Conservation (phyloP, 495 filamentous ascomycete species). For the Lasiosphaeriaceae sp. region DNA sequence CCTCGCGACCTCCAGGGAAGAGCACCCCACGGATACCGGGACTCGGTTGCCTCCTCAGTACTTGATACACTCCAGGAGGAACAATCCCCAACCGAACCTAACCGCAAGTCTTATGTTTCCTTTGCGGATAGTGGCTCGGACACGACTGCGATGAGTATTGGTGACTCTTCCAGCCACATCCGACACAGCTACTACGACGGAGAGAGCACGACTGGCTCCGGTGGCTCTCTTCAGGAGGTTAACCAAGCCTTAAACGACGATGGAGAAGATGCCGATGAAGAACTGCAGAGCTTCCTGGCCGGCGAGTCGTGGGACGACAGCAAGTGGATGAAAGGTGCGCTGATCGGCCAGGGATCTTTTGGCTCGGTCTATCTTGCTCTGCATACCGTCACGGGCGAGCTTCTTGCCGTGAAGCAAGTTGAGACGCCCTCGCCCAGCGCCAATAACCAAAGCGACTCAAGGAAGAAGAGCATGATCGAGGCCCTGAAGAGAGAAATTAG, state of each 20-base stretch:
- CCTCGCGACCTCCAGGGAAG: conserved; percentile 40
- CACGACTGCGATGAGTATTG: conserved; percentile 57
- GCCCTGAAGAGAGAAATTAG: conserved; percentile 95
- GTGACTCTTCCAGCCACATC: conserved; percentile 69
- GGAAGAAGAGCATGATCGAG: conserved; percentile 96
- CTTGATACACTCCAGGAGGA: conserved; percentile 88
- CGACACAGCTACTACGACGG: conserved; percentile 84
- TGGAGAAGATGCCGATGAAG: conserved; percentile 80
- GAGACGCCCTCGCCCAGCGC: conserved; percentile 81
- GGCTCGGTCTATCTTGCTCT: conserved; percentile 94
- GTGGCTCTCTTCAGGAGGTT: conserved; percentile 54
- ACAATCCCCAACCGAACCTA: conserved; percentile 72
- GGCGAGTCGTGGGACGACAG: conserved; percentile 91
- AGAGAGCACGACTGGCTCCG: conserved; percentile 62
- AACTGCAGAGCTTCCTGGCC: conserved; percentile 74
- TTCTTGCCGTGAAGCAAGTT: conserved; percentile 98
- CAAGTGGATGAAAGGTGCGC: conserved; percentile 98
- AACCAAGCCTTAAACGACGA: conserved; percentile 73
- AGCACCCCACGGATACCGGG: conserved; percentile 57
- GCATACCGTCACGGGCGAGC: conserved; percentile 94
- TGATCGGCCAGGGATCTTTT: conserved; percentile 96
- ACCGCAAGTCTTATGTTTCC: conserved; percentile 94
- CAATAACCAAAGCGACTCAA: conserved; percentile 74
- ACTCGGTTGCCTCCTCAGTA: conserved; percentile 82
- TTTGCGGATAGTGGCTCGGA: conserved; percentile 77